phyloP scores from a whole-genome alignment of 169 alveolate species.

The Plasmodium vivax region DNA sequence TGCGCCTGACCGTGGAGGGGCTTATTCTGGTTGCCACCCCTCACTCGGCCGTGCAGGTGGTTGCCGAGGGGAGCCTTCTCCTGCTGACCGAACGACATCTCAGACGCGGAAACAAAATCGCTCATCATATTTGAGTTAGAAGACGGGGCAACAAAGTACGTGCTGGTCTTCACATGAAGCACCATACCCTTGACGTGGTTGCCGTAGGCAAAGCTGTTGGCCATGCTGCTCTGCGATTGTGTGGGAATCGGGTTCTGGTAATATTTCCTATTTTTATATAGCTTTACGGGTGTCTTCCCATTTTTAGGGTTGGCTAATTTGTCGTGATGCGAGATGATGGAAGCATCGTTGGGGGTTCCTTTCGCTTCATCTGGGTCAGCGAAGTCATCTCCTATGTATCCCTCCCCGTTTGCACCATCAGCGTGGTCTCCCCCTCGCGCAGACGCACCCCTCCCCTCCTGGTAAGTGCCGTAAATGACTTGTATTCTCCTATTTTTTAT shows the following conservation, averaged over 20 bases:
- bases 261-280: slow-evolving; percentile 51
- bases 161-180: neutral
- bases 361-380: neutral
- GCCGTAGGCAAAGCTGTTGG: neutral
- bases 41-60: neutral
- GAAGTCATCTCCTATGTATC: too few relatives aligned
- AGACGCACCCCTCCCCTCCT: neutral
- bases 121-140: neutral
- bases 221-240: neutral
- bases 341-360: neutral
- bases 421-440: neutral
- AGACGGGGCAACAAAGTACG: neutral
- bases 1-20: too few relatives aligned
- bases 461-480: slow-evolving; percentile 18
- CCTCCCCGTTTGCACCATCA: neutral
- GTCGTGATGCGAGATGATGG: neutral
- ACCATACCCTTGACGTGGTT: neutral
- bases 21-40: neutral
- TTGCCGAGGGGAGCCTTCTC: neutral
- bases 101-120: neutral
- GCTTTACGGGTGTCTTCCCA: slow-evolving; percentile 11
- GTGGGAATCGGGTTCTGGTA: neutral
- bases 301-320: neutral
- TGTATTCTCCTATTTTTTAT: slow-evolving; percentile 63
- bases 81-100: neutral